Evolutionary conservation across 306 rosid species (phyloP), one percentile per base, ranked within the genome.

Genomic region (Notholithocarpus densiflorus): DNA sequence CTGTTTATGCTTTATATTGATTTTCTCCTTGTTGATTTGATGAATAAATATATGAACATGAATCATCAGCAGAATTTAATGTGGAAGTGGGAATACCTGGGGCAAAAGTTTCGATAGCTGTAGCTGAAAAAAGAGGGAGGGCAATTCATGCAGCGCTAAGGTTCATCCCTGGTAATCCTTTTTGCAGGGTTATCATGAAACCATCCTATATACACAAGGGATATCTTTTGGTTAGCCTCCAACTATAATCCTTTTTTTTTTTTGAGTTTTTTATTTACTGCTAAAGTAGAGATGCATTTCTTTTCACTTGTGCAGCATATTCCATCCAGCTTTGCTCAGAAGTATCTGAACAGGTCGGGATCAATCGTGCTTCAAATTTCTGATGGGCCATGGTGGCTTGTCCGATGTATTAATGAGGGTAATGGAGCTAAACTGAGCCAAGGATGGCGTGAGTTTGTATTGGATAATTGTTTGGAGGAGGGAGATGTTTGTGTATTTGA

Each of bases 81-180:
- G 9, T 32, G 21, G 51, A 29, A 66, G 52, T 66, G 72, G 45
- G 17, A 66, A 29, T 4, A 8, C 26, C 74, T 40, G n/a, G 56
- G 18, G 10, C 31, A 40, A 20, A 14, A 5, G 15, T 14, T 70
- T 2, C 31, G 4, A 26, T 6, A 29, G 62, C 4, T 9, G 43
- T 29, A 56, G 18, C 27, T 19, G 53, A 68, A 4, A 48, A 64
- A 17, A 65, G 62, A 13, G 53, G 26, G 78, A 43, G 78, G 40
- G 66, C 71, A 40, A 7, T 51, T 62, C 73, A 20, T 48, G 68
- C 52, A 18, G 64, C 64, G 11, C 51, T 48, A 4, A 26, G 19
- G 31, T 76, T 62, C 40, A 76, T 52, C 32, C 61, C 73, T 48
- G 54, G 26, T n/a, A 62, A 76, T 64, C 80, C 80, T 45, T 43